phyloP scores from a whole-genome alignment of 495 filamentous ascomycete species.

The Achaetomiella virescens region DNA sequence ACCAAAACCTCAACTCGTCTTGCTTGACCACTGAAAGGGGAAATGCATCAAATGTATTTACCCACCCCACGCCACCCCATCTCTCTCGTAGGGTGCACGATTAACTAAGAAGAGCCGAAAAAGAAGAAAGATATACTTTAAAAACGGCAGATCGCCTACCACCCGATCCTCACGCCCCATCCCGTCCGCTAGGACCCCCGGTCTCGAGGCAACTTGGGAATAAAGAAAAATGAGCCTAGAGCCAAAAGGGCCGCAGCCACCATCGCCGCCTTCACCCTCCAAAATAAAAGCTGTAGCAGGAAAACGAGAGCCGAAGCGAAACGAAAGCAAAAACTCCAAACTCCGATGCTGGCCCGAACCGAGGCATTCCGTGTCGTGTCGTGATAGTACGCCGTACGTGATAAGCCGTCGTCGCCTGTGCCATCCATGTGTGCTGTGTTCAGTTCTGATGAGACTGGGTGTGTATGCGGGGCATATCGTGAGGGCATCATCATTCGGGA shows the following conservation, averaged over 20 bases:
- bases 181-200: too few relatives aligned
- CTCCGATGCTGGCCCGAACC: slow-evolving; percentile 25
- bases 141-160: not conserved
- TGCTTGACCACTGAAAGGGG: too few relatives aligned
- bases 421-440: not conserved
- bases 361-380: slow-evolving; percentile 11
- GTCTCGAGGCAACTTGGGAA: not conserved
- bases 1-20: too few relatives aligned
- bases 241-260: slow-evolving; percentile 2
- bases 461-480: not conserved
- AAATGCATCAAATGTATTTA: too few relatives aligned
- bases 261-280: not conserved
- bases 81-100: too few relatives aligned
- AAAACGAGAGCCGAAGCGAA: slow-evolving; percentile 1
- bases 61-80: not conserved
- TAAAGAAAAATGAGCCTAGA: too few relatives aligned
- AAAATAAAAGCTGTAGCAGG: slow-evolving; percentile 5
- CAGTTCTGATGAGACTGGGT: not conserved
- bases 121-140: not conserved
- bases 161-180: not conserved
- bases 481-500: slow-evolving; percentile 1
- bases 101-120: not conserved
- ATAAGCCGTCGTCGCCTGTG: slow-evolving; percentile 11
- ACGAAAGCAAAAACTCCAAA: slow-evolving; percentile 19
- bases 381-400: slow-evolving; percentile 7